A percentile compares a stretch with the other conserved stretches of the same genome.
phyloP scores from a whole-genome alignment of 1,284 basidiomycete genomes.

The Microbotryum violaceum region DNA sequence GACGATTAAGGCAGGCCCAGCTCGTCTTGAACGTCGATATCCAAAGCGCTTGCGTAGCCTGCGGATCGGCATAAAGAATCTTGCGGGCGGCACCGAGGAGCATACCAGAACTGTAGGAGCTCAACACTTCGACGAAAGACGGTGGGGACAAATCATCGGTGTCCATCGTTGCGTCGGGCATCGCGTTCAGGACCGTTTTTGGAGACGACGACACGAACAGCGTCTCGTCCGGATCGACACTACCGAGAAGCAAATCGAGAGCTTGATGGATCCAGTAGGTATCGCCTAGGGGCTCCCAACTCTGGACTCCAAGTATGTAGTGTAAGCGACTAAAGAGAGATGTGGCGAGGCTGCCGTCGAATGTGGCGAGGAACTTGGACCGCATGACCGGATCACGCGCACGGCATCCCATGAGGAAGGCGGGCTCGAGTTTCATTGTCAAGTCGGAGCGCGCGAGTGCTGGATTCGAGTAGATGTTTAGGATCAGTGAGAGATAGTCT shows the following conservation, averaged over 20 bases:
- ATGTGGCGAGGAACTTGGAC: slow-evolving; percentile 79
- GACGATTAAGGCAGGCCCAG: slow-evolving; percentile 76
- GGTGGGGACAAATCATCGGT: slow-evolving; percentile 4
- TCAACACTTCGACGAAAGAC: slow-evolving; percentile 29
- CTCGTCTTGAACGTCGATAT: slow-evolving; percentile 80
- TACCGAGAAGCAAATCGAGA: slow-evolving; percentile 78
- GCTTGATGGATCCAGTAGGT: slow-evolving; percentile 94
- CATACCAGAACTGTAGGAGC: slow-evolving; percentile 41
- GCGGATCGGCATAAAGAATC: slow-evolving; percentile 70
- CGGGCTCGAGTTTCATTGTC: slow-evolving; percentile 84
- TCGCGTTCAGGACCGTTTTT: neutral
- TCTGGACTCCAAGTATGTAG: slow-evolving; percentile 88
- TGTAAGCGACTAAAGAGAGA: slow-evolving; percentile 73
- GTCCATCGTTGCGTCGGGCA: neutral
- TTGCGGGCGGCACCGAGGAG: slow-evolving; percentile 72
- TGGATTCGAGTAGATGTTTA: slow-evolving; percentile 88
- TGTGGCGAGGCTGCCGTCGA: slow-evolving; percentile 81
- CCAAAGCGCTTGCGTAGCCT: slow-evolving; percentile 78
- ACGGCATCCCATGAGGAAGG: slow-evolving; percentile 87
- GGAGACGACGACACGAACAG: slow-evolving; percentile 28
- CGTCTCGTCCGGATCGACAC: slow-evolving; percentile 59
- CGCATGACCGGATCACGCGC: slow-evolving; percentile 72
- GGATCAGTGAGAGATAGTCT: slow-evolving; percentile 81
- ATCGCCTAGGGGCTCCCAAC: slow-evolving; percentile 88
- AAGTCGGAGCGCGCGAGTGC: slow-evolving; percentile 81